A percentile compares a stretch with the other conserved stretches of the same genome.
Conservation (phyloP, 257 asterid species). For the Solanum stenotomum region DNA sequence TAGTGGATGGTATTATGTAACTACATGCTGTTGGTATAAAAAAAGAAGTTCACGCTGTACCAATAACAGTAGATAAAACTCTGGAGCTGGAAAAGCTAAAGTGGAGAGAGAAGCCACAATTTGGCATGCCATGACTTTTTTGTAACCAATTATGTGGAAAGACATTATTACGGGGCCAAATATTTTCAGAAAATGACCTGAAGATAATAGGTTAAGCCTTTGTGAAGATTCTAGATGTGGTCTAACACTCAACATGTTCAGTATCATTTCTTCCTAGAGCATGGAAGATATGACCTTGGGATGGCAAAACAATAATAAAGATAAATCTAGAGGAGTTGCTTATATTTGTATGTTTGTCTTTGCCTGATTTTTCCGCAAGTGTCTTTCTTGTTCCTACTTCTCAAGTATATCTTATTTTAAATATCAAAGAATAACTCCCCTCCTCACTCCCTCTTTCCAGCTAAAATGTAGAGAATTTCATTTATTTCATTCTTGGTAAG, state of each 20-base stretch:
- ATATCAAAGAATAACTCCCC: not conserved
- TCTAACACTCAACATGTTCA: not conserved
- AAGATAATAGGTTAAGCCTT: not conserved
- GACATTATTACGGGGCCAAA: not conserved
- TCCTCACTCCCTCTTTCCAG: not conserved
- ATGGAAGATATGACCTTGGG: not conserved
- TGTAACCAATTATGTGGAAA: not conserved
- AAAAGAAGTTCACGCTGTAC: not conserved
- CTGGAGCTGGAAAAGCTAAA: not conserved
- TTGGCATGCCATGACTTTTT: not conserved
- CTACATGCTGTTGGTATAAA: not conserved
- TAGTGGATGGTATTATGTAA: not conserved
- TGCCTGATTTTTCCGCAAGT: not conserved
- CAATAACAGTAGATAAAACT: not conserved
- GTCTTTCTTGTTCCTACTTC: not conserved
- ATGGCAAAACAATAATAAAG: not conserved
- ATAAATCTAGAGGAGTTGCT: not conserved
- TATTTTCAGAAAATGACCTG: not conserved
- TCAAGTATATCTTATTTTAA: not conserved
- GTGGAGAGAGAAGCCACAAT: not conserved
- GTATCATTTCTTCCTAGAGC: not conserved
- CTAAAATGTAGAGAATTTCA: not conserved
- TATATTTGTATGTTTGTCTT: not conserved
- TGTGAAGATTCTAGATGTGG: not conserved
- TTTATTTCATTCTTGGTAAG: not conserved